These are phyloP conservation scores for Calonectria pauciramosa DNA, from an alignment of 2,329 filamentous ascomycete species.

Conservation along the genomic window DNA sequence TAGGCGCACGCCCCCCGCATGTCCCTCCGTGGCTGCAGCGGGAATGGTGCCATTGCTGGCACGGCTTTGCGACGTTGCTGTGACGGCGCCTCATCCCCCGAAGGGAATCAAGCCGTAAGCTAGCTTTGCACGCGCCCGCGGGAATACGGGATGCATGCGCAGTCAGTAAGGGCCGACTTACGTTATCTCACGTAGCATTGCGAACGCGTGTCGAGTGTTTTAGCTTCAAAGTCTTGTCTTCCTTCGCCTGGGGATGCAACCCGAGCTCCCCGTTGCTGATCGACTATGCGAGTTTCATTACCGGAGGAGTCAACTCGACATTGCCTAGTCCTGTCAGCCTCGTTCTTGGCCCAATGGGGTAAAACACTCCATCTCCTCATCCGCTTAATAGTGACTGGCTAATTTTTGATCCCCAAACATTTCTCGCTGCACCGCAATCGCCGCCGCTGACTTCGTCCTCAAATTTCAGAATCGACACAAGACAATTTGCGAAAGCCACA, in stretches of 20 bases:
- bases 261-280: conserved; percentile 10
- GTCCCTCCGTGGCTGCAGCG: conserved; percentile 19
- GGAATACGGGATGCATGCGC: conserved; percentile 3
- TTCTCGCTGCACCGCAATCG: background rate
- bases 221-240: conserved; percentile 1
- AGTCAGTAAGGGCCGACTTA: background rate
- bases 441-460: background rate
- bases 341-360: conserved; percentile 16
- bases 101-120: background rate
- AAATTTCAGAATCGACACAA: conserved; percentile 25
- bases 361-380: conserved; percentile 13
- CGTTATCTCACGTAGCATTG: conserved; percentile 9
- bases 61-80: conserved; percentile 17
- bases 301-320: conserved; percentile 5
- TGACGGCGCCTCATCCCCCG: conserved; percentile 6
- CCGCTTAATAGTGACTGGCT: background rate
- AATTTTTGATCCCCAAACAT: background rate
- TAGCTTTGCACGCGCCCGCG: background rate
- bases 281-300: conserved; percentile 8
- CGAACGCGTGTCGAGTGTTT: conserved; percentile 7
- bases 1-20: background rate
- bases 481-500: conserved; percentile 28
- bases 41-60: conserved; percentile 9
- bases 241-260: conserved; percentile 6
- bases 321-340: conserved; percentile 18